Conservation (phyloP, 257 asterid species). For the Mitragyna speciosa region DNA sequence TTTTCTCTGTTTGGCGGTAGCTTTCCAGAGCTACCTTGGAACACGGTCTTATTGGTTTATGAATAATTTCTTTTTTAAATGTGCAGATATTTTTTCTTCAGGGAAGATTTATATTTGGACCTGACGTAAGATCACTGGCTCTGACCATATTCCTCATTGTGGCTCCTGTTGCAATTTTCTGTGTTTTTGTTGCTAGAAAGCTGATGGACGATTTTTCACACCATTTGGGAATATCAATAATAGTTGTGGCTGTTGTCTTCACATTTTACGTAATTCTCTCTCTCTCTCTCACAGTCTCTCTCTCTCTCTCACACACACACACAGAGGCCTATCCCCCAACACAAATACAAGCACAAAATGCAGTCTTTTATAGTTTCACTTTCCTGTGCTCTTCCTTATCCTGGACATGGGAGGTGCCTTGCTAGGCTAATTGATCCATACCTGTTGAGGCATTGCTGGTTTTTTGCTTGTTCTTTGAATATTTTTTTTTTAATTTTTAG, state of each 20-base stretch:
- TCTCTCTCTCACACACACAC: neutral
- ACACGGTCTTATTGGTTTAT: no score
- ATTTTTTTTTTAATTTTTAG: no score
- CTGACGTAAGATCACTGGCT: constrained; percentile 85
- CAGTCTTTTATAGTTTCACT: neutral
- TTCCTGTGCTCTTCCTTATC: neutral
- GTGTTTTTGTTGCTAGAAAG: constrained; percentile 89
- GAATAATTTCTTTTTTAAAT: constrained; percentile 20
- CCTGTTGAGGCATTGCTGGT: neutral
- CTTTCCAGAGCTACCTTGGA: no score
- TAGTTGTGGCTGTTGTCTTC: constrained; percentile 66
- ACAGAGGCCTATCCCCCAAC: neutral
- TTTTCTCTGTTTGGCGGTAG: no score
- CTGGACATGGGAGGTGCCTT: neutral
- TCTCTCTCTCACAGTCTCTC: constrained; percentile 27
- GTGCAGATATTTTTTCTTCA: constrained; percentile 78
- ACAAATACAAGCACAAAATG: neutral
- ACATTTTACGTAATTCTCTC: constrained; percentile 62
- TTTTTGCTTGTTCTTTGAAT: neutral
- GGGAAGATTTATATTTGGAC: constrained; percentile 94
- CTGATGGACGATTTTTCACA: constrained; percentile 64
- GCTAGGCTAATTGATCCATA: neutral
- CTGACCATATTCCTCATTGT: constrained; percentile 81
- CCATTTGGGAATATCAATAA: constrained; percentile 71
- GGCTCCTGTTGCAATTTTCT: constrained; percentile 76